Evolutionary conservation across 441 rosid species (phyloP), one percentile per base, ranked within the genome.

Genomic region (Brassica hybrid): DNA sequence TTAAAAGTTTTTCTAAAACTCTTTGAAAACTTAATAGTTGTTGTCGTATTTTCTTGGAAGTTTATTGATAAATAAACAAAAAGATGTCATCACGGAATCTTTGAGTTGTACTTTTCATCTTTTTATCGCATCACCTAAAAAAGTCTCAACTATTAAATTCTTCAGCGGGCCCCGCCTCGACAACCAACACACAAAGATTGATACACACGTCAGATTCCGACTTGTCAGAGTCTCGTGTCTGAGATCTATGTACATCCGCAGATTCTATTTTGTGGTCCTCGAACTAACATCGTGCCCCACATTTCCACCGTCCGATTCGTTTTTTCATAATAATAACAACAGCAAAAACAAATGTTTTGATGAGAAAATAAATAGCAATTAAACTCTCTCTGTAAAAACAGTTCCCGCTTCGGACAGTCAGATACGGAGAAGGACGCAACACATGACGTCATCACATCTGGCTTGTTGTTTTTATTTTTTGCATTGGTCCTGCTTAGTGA

Each of bases 231-330:
- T 69, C 82, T 12, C 67, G 72, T 19, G 63, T 43, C 65, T 79
- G 81, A 58, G 59, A 57, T 76, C 77, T 80, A 83, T 80, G 70
- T 81, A 81, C 87, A 84, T 9, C 90, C 91, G 85, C 85, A 75
- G 27, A 69, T 56, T 65, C 60, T 66, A 67, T 30, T 74, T 43
- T 77, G 82, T 13, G 88, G 86, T 79, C 71, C 32, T 13, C 18
- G 56, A 5, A 10, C 60, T 14, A 73, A 43, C 70, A 25, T 69
- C 86, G 79, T 81, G 84, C 76, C 67, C 62, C 36, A 9, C 12
- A 64, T 67, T 43, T 30, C 21, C 43, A 65, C 82, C 79, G 82
- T 79, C 62, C 71, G 59, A 69, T 79, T 48, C 43, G 0, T 27
- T 18, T 12, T 68, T n/a, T 4, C 0, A 8, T 38, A 32, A 19